Percentiles rank a stretch among this genome's conserved stretches.
Evolutionary conservation across 2,329 filamentous ascomycete genomes (phyloP).

Genomic region (Magnaporthiopsis poae): DNA sequence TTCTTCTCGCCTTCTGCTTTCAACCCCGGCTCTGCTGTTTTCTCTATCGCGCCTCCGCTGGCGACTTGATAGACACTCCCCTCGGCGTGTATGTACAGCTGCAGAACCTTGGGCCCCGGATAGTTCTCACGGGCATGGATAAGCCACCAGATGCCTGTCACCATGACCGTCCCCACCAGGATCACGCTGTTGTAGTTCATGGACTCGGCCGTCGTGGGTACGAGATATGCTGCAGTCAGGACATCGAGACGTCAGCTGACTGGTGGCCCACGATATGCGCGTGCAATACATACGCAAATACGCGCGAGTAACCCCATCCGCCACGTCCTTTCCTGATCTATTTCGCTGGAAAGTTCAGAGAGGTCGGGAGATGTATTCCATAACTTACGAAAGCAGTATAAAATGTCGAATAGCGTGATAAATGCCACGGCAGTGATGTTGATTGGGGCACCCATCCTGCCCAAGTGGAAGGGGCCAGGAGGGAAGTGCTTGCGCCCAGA

Average conservation of each 20-base stretch:
- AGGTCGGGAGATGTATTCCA: background rate
- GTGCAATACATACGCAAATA: too few species aligned
- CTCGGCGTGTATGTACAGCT: conserved; percentile 31
- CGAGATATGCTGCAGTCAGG: conserved; percentile 25
- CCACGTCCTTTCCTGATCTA: background rate
- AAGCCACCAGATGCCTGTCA: conserved; percentile 42
- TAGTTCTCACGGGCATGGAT: conserved; percentile 37
- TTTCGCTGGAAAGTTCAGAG: background rate
- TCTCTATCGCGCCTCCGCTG: background rate
- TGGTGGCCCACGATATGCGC: background rate
- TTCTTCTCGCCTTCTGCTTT: background rate
- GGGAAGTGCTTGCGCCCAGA: conserved; percentile 41
- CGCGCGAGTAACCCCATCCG: too few species aligned
- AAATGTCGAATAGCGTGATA: conserved; percentile 45
- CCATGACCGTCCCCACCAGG: conserved; percentile 34
- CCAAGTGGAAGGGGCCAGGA: conserved; percentile 44
- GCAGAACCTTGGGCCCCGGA: conserved; percentile 39
- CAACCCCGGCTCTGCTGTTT: background rate
- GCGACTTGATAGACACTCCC: background rate
- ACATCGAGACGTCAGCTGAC: conserved; percentile 2
- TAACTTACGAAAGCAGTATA: conserved; percentile 49
- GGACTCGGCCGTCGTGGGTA: conserved; percentile 29
- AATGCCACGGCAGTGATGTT: conserved; percentile 41
- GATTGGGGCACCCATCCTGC: conserved; percentile 36
- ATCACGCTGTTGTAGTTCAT: conserved; percentile 49